Base-by-base conservation (phyloP, 179 eudicot genomes). In the Spergularia azorica region DNA sequence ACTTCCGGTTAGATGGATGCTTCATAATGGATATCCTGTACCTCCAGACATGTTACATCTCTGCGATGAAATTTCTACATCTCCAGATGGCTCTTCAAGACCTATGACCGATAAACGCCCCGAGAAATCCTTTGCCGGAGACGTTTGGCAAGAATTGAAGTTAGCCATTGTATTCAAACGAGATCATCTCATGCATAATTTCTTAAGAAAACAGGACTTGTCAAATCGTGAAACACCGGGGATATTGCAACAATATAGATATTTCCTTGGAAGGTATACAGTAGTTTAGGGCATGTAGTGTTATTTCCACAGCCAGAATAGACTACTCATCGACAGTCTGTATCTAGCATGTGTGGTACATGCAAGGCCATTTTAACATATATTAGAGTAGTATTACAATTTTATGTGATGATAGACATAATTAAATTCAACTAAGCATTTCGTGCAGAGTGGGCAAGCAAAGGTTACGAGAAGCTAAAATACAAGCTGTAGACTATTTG, bases 1-100 rank as follows among this genome's bases (percentile, higher is more conserved):
- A 83, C 91, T 95, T 63, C 99, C 99, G 0, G 91, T 95, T 9
- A 84, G 90, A 82, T 95, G 99, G 99, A 95, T 95, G 99, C 89
- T 95, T 77, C 94, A 90, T 72, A 95, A 95, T 70, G 97, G 97
- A 18, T 95, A 91, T 77, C 76, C 91, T 1, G 99, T 95, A 10
- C 99, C 99, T 20, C 89, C 89, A 7, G 99, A 95, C 82, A 91
- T 95, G 99, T 78, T 91, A 72, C 88, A 88, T 55, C 83, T 74
- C 54, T 91, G 96, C 73, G 96, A 91, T 67, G 79, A 93, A 80
- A 83, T 84, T 36, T 83, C 87, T 18, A 26, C 92, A 51, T 87
- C 93, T 51, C 76, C 92, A n/a, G 81, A 74, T 16, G 81, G 79
- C 63, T 80, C 83, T 64, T 68, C 79, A 32, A 85, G 83, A 74